Base-by-base conservation (phyloP, 2,329 filamentous ascomycete species). In the Intubia oerlemansii region DNA sequence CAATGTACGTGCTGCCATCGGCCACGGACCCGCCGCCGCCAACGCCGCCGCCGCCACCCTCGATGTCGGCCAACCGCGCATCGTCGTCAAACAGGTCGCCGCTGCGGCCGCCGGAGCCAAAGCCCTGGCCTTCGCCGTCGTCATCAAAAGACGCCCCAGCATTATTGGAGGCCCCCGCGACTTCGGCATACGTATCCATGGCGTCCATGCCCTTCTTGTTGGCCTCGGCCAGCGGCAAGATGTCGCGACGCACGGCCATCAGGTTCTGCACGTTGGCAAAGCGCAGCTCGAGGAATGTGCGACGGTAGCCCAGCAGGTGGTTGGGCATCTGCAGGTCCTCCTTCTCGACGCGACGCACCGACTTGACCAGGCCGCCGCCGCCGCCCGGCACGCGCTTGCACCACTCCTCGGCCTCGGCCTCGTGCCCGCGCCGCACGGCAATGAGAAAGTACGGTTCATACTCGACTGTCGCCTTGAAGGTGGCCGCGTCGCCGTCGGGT, bases 111-210 rank as follows among this genome's bases (percentile, higher is more conserved):
- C 25, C 88, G 47, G 93, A 88, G 38, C 21, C 25, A 18, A 17
- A 9, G 26, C 13, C 77, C 11, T 20, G 13, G 25, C 27, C 29
- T 15, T 20, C 16, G 14, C 23, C 32, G 16, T 23, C 18, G 19
- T 15, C 19, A 11, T 18, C 21, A 46, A 93, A 85, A n/a, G n/a
- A n/a, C n/a, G n/a, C n/a, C n/a, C n/a, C n/a, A n/a, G n/a, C n/a
- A 37, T 17, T 13, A 8, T 19, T 19, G 17, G 22, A 77, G 49
- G 11, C 31, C 79, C 73, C 77, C 36, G 80, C 80, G 44, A 95
- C 82, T 57, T 98, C 88, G 24, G 84, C 84, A 57, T 98, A 98
- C 39, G 85, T 84, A 57, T 98, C 88, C 77, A 95, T 91, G 29
- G 84, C 80, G 56, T 80, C 82, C 62, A 92, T 74, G 41, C 81